A percentile compares a stretch with the other conserved stretches of the same genome.
phyloP scores from a whole-genome alignment of 208 protist species.

The Leishmania gerbilli region DNA sequence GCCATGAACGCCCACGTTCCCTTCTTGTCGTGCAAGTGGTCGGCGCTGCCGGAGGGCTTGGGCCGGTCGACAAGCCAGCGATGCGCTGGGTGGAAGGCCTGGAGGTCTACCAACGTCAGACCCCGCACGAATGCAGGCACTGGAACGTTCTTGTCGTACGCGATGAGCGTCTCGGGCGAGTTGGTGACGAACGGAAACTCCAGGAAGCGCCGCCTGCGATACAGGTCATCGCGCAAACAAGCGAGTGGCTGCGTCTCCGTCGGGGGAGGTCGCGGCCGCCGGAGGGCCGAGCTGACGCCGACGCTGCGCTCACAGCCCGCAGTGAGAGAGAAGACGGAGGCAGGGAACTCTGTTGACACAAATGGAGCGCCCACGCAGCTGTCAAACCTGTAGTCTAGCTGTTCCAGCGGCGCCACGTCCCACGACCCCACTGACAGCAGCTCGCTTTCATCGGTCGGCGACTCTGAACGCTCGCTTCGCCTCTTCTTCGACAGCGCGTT shows the following conservation, averaged over 20 bases:
- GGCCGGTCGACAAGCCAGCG: constrained; percentile 25
- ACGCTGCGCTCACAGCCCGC: not conserved
- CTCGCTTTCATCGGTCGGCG: not conserved
- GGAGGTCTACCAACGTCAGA: constrained; percentile 20
- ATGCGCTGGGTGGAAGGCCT: constrained; percentile 29
- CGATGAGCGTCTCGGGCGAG: constrained; percentile 24
- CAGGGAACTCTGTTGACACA: not conserved
- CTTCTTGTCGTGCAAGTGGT: not conserved
- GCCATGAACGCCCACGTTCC: constrained; percentile 14
- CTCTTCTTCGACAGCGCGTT: not conserved
- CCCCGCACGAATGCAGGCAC: constrained; percentile 12
- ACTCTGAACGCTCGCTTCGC: not conserved
- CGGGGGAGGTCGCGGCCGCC: not conserved
- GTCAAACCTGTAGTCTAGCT: not conserved
- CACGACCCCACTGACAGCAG: constrained; percentile 1
- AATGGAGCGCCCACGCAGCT: not conserved
- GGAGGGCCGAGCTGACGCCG: not conserved
- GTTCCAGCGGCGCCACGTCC: not conserved
- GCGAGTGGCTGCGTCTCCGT: not conserved
- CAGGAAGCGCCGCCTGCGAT: constrained; percentile 7
- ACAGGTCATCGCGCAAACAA: not conserved
- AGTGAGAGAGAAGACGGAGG: not conserved
- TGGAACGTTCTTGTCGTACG: not conserved
- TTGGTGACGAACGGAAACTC: constrained; percentile 32
- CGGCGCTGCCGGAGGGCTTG: constrained; percentile 1